Conservation (phyloP, 2,329 filamentous ascomycete genomes). For the Sarocladium kiliense region DNA sequence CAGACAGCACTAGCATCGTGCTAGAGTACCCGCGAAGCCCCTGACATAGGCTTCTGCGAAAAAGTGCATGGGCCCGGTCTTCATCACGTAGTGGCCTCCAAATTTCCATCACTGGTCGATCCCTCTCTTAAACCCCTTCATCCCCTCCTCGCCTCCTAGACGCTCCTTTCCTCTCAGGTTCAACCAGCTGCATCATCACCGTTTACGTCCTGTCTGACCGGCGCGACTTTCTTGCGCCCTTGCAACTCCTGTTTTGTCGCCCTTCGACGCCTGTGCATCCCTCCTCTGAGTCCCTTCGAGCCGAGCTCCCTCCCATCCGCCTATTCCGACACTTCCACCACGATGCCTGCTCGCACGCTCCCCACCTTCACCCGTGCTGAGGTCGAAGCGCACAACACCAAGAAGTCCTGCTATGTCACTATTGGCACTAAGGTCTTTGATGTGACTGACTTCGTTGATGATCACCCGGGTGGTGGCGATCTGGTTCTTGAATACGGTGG, state of each 20-base stretch:
- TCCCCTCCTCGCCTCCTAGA: not conserved
- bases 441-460: slow-evolving; percentile 82
- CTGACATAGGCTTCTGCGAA: not conserved
- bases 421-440: slow-evolving; percentile 90
- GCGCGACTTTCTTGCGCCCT: not conserved
- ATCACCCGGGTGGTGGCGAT: slow-evolving; percentile 86
- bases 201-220: not conserved
- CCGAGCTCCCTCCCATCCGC: slow-evolving; percentile 10
- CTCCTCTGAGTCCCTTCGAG: slow-evolving; percentile 8
- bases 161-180: not conserved
- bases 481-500: slow-evolving; percentile 86
- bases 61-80: not conserved
- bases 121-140: not conserved
- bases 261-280: slow-evolving; percentile 4
- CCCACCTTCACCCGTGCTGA: slow-evolving; percentile 79
- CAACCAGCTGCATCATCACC: not conserved
- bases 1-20: not conserved
- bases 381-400: slow-evolving; percentile 73
- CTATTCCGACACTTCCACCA: slow-evolving; percentile 11
- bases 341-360: slow-evolving; percentile 75
- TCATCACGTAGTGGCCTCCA: not conserved
- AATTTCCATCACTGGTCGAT: not conserved
- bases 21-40: not conserved
- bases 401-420: slow-evolving; percentile 87
- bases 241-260: not conserved